These are phyloP conservation scores for Vanderwaltozyma tropicalis DNA, from an alignment of 805 yeast genomes.

Conservation along the genomic window DNA sequence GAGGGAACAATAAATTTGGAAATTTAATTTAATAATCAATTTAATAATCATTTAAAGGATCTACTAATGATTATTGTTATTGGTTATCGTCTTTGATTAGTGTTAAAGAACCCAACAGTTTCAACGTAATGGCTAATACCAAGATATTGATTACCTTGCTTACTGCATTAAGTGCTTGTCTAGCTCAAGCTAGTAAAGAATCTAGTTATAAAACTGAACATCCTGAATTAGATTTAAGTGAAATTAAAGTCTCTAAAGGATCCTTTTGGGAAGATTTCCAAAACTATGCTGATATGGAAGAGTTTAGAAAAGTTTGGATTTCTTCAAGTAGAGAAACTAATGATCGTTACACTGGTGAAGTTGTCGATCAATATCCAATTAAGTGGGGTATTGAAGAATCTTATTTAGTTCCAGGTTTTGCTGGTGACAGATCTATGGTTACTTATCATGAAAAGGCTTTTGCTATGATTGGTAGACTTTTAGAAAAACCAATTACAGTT, in stretches of 20 bases:
- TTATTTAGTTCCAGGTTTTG: conserved; percentile 2
- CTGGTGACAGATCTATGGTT: conserved; percentile 65
- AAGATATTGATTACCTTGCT: background rate
- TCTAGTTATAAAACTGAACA: conserved; percentile 2
- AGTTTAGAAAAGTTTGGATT: conserved; percentile 40
- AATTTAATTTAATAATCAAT: too few species aligned
- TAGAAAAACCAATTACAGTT: conserved; percentile 43
- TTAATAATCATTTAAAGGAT: too few species aligned
- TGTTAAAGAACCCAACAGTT: too few species aligned
- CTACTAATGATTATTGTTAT: too few species aligned
- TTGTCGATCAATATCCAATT: conserved; percentile 26
- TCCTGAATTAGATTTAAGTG: background rate
- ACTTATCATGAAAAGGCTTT: conserved; percentile 66
- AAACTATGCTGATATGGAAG: conserved; percentile 28
- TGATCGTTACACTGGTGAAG: conserved; percentile 19
- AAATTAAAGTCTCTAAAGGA: conserved; percentile 11
- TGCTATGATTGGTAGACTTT: conserved; percentile 65
- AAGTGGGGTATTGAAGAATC: conserved; percentile 42
- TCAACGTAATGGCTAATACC: background rate
- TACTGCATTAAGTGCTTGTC: background rate
- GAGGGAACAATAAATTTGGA: too few species aligned
- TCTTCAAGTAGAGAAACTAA: conserved; percentile 13
- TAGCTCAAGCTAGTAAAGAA: background rate
- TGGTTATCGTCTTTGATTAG: too few species aligned
- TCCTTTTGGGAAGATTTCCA: conserved; percentile 62